Evolutionary conservation across 2,329 filamentous ascomycete species (phyloP).

Genomic region (Beauveria pseudobassiana): DNA sequence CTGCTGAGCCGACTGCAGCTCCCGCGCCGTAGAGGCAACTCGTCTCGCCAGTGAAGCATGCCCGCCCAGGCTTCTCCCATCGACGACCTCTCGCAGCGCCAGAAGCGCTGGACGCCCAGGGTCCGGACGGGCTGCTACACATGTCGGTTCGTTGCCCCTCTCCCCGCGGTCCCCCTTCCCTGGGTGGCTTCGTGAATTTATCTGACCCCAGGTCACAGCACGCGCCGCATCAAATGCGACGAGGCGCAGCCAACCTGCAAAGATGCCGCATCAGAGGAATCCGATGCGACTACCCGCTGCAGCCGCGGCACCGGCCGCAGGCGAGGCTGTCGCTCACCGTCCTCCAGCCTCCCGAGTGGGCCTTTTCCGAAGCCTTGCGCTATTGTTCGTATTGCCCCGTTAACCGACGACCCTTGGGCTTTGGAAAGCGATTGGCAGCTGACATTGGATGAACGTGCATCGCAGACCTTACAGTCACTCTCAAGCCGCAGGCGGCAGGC

Average conservation of each 20-base stretch:
- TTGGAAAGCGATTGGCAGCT: neutral
- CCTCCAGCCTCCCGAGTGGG: neutral
- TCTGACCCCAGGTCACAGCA: neutral
- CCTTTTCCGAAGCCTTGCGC: neutral
- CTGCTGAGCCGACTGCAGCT: neutral
- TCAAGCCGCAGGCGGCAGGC: neutral
- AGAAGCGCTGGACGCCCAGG: neutral
- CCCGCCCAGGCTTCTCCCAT: neutral
- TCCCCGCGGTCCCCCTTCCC: too few relatives aligned
- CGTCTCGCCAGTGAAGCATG: neutral
- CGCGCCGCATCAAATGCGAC: constrained; percentile 1
- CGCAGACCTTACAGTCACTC: neutral
- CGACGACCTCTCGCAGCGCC: neutral
- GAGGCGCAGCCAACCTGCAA: neutral
- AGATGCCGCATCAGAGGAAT: neutral
- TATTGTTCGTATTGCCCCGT: neutral
- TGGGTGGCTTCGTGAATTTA: too few relatives aligned
- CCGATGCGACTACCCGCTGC: neutral
- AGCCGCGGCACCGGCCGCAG: neutral
- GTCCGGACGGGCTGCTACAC: neutral
- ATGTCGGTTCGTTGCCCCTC: neutral
- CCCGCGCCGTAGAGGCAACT: neutral
- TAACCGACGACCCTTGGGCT: too few relatives aligned
- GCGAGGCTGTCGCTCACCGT: neutral
- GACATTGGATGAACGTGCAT: too few relatives aligned